Base-by-base conservation (phyloP, 1,284 basidiomycete species). In the Chondrostereum purpureum region DNA sequence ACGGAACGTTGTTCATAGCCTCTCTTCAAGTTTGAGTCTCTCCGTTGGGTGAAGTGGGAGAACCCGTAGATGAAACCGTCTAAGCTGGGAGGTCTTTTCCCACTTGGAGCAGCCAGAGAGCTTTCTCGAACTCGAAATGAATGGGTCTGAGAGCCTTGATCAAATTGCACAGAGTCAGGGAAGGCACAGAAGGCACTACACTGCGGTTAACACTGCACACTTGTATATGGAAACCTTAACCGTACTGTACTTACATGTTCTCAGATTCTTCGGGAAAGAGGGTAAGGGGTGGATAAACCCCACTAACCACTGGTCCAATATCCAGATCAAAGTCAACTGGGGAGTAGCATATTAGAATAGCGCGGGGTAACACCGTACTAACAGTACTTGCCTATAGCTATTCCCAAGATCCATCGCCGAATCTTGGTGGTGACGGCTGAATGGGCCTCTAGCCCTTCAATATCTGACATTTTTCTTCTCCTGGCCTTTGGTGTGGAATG, bases 121-220 rank as follows among this genome's bases (percentile, higher is more conserved):
- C 65, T 61, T 49, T 74, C 72, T 45, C 81, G 75, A 44, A 88
- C 73, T 38, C 83, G 75, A 60, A 89, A 89, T 0, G 85, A 88
- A 58, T 89, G 84, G 2, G 70, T 72, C 57, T 83, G 77, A 1
- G 78, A 77, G 6, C 87, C 79, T 63, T 91, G 73, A 41, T 87
- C 81, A 48, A 89, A 89, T 44, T 89, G 80, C 0, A 82, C 68
- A 0, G 91, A 93, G 58, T 97, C 94, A 0, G 95, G 95, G 58
- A 99, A 93, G 0, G 92, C 83, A 0, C 90, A 92, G 66, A 98
- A 98, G 4, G 93, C 92, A 46, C 92, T 93, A 48, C 24, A 44
- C n/a, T 60, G 17, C 45, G 2, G n/a, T 24, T 39, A 47, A 33
- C 22, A 42, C 33, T 21, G 46, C 27, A 33, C 17, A 31, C 22